A percentile compares a stretch with the other conserved stretches of the same genome.
phyloP scores from a whole-genome alignment of 106 monocot species.

The Vanilla planifolia region DNA sequence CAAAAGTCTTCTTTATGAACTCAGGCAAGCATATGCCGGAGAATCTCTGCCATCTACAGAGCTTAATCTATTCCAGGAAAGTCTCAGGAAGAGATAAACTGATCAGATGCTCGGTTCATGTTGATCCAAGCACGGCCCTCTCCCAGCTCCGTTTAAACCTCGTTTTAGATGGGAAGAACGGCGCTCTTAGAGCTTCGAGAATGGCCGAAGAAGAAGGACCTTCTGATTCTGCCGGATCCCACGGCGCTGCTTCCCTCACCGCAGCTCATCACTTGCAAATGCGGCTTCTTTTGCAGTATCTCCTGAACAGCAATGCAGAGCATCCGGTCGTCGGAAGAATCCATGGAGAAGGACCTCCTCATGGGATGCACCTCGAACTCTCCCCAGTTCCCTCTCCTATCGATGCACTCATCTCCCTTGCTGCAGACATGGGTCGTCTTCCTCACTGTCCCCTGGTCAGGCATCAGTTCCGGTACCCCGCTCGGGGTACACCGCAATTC shows the following conservation, averaged over 20 bases:
- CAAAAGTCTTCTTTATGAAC: background rate
- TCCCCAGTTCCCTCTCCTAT: slow-evolving; percentile 24
- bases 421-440: slow-evolving; percentile 14
- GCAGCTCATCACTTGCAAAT: background rate
- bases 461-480: background rate
- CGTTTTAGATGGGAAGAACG: slow-evolving; percentile 8
- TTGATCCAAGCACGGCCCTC: background rate
- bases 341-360: slow-evolving; percentile 50
- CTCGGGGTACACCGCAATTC: background rate
- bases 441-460: background rate
- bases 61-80: too few species aligned
- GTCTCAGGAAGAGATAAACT: background rate
- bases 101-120: background rate
- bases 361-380: slow-evolving; percentile 37
- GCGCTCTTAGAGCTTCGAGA: slow-evolving; percentile 27
- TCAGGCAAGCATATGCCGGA: background rate
- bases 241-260: slow-evolving; percentile 7
- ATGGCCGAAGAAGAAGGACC: slow-evolving; percentile 55
- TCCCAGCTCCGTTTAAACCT: background rate
- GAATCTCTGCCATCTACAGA: too few species aligned
- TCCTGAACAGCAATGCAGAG: slow-evolving; percentile 29
- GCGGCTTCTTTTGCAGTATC: slow-evolving; percentile 14
- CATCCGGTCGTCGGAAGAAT: slow-evolving; percentile 32
- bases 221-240: slow-evolving; percentile 7
- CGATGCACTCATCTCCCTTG: slow-evolving; percentile 52